Evolutionary conservation across 2,329 filamentous ascomycete genomes (phyloP).

Genomic region (Fonsecaea multimorphosa): DNA sequence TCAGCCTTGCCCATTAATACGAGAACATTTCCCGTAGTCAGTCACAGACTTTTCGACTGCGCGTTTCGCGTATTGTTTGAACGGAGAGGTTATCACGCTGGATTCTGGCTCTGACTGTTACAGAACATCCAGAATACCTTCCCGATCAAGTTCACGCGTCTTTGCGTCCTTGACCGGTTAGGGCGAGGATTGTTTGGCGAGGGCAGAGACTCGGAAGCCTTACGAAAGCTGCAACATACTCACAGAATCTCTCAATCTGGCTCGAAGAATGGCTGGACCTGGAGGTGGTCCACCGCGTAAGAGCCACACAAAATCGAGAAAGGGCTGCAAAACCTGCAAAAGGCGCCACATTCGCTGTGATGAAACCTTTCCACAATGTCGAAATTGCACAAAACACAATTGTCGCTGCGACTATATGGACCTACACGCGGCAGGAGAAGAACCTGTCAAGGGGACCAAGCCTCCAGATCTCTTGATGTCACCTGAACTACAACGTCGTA

Average conservation of each 20-base stretch:
- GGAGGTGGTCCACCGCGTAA: conserved; percentile 88
- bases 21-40: conserved; percentile 17
- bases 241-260: conserved; percentile 13
- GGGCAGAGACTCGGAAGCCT: not conserved
- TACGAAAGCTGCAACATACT: not conserved
- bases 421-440: conserved; percentile 67
- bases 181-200: not conserved
- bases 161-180: not conserved
- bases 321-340: conserved; percentile 98
- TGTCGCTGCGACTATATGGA: conserved; percentile 98
- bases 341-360: conserved; percentile 96
- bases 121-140: not conserved
- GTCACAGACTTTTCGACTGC: conserved; percentile 18
- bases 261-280: conserved; percentile 77
- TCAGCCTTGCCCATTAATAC: conserved; percentile 36
- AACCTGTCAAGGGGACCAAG: conserved; percentile 58
- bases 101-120: not conserved
- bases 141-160: not conserved
- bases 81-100: not conserved
- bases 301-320: conserved; percentile 98
- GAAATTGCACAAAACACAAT: conserved; percentile 99
- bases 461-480: conserved; percentile 78
- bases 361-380: conserved; percentile 96
- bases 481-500: conserved; percentile 78
- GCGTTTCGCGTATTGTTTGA: not conserved